Percentiles rank a stretch among this genome's conserved stretches.
These are phyloP conservation scores for Claviceps quebecensis DNA, from an alignment of 2,329 filamentous ascomycete genomes.

Conservation along the genomic window DNA sequence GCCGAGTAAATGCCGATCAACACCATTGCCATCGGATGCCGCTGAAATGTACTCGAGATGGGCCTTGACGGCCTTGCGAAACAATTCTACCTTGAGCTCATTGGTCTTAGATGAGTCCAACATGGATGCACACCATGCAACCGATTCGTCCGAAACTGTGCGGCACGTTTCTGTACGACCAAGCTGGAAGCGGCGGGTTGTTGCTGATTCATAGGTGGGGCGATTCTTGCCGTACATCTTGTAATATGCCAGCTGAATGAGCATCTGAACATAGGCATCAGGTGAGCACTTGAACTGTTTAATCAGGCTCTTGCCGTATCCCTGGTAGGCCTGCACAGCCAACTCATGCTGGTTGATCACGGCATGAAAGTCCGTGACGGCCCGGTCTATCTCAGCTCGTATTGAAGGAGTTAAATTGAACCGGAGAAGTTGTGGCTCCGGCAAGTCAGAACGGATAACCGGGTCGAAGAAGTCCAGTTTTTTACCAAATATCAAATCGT, in stretches of 20 bases:
- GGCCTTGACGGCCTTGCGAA: conserved; percentile 66
- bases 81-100: conserved; percentile 54
- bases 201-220: conserved; percentile 93
- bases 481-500: conserved; percentile 83
- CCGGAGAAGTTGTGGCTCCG: conserved; percentile 62
- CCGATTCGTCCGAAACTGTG: conserved; percentile 77
- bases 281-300: conserved; percentile 99
- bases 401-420: conserved; percentile 68
- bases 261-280: conserved; percentile 95
- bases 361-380: conserved; percentile 62
- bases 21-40: conserved; percentile 82
- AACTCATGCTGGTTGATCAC: conserved; percentile 84
- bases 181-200: conserved; percentile 87
- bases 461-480: conserved; percentile 81
- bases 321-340: conserved; percentile 87
- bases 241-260: conserved; percentile 95
- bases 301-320: conserved; percentile 94
- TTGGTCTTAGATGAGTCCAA: conserved; percentile 50
- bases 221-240: conserved; percentile 99
- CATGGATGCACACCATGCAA: conserved; percentile 83
- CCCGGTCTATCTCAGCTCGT: conserved; percentile 63
- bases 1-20: conserved; percentile 93
- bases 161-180: conserved; percentile 95
- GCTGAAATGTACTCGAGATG: conserved; percentile 86
- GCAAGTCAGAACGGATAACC: conserved; percentile 63